A percentile compares a stretch with the other conserved stretches of the same genome.
These are phyloP conservation scores for Saccharomyces hybrid DNA, from an alignment of 1,139 yeast species.

Conservation along the genomic window DNA sequence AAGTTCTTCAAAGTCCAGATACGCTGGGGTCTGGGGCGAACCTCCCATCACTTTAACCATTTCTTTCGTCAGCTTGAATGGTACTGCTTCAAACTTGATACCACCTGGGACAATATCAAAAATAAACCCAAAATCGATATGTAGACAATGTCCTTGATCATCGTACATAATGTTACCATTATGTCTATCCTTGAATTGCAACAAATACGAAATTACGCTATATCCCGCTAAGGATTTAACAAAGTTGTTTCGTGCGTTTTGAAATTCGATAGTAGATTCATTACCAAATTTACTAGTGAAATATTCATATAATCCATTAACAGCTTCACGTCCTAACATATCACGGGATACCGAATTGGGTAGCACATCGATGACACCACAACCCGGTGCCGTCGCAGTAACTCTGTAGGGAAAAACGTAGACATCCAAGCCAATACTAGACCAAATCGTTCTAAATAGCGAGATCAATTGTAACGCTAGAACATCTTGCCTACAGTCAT, in stretches of 20 bases:
- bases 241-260: conserved; percentile 84
- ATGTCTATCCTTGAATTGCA: conserved; percentile 96
- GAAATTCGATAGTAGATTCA: conserved; percentile 82
- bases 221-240: conserved; percentile 94
- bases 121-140: conserved; percentile 97
- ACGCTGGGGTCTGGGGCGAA: conserved; percentile 72
- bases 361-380: conserved; percentile 96
- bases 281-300: conserved; percentile 90
- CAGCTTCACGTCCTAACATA: conserved; percentile 98
- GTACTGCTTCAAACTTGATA: conserved; percentile 93
- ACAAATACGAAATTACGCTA: conserved; percentile 81
- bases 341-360: conserved; percentile 95
- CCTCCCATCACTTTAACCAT: conserved; percentile 98
- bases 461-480: conserved; percentile 88
- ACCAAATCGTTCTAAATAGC: conserved; percentile 87
- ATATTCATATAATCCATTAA: conserved; percentile 91
- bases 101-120: conserved; percentile 99
- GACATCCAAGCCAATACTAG: conserved; percentile 76
- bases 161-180: conserved; percentile 99
- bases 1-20: conserved; percentile 88
- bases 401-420: conserved; percentile 92
- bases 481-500: conserved; percentile 97
- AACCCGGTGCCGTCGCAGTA: conserved; percentile 98
- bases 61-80: conserved; percentile 92
- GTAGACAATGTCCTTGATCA: conserved; percentile 87